Conservation (phyloP, 306 rosid species). For the Abrus precatorius region DNA sequence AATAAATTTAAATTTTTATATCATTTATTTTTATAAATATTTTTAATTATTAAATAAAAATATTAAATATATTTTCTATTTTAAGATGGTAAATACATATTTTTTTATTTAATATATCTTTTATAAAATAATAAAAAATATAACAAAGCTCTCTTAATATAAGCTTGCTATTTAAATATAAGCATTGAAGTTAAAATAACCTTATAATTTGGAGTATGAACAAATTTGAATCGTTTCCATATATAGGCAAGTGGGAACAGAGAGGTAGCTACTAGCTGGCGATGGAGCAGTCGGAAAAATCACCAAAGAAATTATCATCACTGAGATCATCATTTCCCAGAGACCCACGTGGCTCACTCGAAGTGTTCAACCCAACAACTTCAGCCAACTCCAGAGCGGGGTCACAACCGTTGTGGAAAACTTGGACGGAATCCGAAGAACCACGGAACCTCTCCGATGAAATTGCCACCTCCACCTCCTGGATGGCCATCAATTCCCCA, state of each 20-base stretch:
- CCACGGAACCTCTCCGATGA: conserved; percentile 50
- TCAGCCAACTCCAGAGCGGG: conserved; percentile 44
- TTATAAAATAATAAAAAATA: too few relatives aligned
- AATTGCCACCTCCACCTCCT: conserved; percentile 61
- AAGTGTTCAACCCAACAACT: conserved; percentile 75
- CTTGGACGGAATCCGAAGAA: conserved; percentile 56
- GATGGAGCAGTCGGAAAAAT: conserved; percentile 60
- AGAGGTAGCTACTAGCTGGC: not conserved
- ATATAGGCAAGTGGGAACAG: not conserved
- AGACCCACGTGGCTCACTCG: conserved; percentile 90
- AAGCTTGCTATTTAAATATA: too few relatives aligned
- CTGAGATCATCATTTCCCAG: conserved; percentile 61
- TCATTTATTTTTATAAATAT: too few relatives aligned
- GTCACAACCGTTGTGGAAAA: conserved; percentile 59
- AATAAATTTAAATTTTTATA: too few relatives aligned
- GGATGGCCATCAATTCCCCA: conserved; percentile 74
- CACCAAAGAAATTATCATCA: conserved; percentile 52
- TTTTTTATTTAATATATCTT: too few relatives aligned
- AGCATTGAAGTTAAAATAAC: too few relatives aligned
- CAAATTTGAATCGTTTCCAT: not conserved
- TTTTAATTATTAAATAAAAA: too few relatives aligned
- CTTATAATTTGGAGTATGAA: not conserved
- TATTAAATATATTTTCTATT: too few relatives aligned
- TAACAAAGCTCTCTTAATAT: too few relatives aligned
- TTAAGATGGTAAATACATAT: too few relatives aligned